Percentiles rank a stretch among this genome's conserved stretches.
phyloP scores from a whole-genome alignment of 495 filamentous ascomycete species.

The Penicillium verhagenii region DNA sequence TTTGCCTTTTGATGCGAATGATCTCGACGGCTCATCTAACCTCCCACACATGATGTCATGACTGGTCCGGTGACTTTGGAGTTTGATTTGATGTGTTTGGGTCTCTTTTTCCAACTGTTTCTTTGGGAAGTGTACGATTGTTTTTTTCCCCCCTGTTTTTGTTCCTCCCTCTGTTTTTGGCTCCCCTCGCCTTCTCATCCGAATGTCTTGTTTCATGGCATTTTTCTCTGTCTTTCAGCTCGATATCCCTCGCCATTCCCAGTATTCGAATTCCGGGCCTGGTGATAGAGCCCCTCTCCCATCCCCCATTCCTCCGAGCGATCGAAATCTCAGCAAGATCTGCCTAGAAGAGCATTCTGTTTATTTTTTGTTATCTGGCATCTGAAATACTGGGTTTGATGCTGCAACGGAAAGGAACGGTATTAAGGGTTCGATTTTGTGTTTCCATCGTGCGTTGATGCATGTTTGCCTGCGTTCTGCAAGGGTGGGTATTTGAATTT shows the following conservation, averaged over 20 bases:
- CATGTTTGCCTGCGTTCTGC: constrained; percentile 15
- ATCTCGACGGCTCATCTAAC: constrained; percentile 16
- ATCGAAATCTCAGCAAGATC: constrained; percentile 19
- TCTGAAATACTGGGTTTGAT: constrained; percentile 8
- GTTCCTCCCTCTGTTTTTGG: constrained; percentile 5
- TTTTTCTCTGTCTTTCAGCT: constrained; percentile 15
- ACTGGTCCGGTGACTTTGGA: constrained; percentile 26
- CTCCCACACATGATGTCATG: constrained; percentile 10
- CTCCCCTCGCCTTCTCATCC: not conserved
- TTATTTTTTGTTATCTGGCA: constrained; percentile 6
- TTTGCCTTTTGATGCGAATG: constrained; percentile 22
- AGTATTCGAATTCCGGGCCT: constrained; percentile 5
- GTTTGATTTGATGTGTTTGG: constrained; percentile 17
- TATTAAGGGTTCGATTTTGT: not conserved
- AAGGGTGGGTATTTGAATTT: constrained; percentile 17
- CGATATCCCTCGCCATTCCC: constrained; percentile 23
- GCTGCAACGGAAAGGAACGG: not conserved
- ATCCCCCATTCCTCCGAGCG: constrained; percentile 8
- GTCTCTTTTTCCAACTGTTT: constrained; percentile 9
- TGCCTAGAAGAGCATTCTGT: constrained; percentile 19
- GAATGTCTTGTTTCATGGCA: not conserved
- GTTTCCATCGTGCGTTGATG: constrained; percentile 12
- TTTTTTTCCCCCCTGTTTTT: not conserved
- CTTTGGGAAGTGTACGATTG: not conserved
- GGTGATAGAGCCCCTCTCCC: constrained; percentile 19